Evolutionary conservation across 1,284 basidiomycete species (phyloP).

Genomic region (Fomitopsis palustris): DNA sequence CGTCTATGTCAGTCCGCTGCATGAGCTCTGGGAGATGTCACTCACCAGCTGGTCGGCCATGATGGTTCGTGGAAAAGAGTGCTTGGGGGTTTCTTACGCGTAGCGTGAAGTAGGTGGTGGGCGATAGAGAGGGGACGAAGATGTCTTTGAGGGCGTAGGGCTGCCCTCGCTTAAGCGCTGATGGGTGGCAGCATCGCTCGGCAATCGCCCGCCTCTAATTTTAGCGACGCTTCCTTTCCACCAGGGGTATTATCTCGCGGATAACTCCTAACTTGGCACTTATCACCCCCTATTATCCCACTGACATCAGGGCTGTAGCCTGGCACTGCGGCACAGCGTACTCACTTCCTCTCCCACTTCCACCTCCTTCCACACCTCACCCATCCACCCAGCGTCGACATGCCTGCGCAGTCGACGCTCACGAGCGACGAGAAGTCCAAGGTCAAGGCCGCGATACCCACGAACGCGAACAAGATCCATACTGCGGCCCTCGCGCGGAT

Average conservation of each 20-base stretch:
- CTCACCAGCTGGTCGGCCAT: constrained; percentile 74
- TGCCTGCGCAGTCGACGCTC: constrained; percentile 72
- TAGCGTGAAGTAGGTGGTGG: constrained; percentile 14
- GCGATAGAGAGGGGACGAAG: constrained; percentile 5
- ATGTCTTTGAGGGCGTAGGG: background rate
- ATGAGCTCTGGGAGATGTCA: constrained; percentile 11
- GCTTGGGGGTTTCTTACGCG: constrained; percentile 11
- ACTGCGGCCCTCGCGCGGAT: constrained; percentile 79
- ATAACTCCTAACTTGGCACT: background rate
- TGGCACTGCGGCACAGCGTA: background rate
- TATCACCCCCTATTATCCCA: background rate
- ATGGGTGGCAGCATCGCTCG: constrained; percentile 16
- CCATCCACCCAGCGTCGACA: constrained; percentile 24
- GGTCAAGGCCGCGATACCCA: constrained; percentile 64
- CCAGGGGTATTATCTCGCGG: background rate
- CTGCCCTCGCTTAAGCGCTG: constrained; percentile 4
- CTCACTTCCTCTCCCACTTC: background rate
- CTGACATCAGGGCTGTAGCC: background rate
- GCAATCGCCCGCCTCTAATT: constrained; percentile 23
- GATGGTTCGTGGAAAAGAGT: constrained; percentile 10
- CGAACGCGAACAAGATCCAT: constrained; percentile 66
- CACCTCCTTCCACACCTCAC: background rate
- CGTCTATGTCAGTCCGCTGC: background rate
- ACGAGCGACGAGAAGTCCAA: constrained; percentile 73
- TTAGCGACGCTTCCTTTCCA: background rate